These are phyloP conservation scores for Umbelopsis sp. DNA, from an alignment of 371 early-diverging fungal species.

Conservation along the genomic window DNA sequence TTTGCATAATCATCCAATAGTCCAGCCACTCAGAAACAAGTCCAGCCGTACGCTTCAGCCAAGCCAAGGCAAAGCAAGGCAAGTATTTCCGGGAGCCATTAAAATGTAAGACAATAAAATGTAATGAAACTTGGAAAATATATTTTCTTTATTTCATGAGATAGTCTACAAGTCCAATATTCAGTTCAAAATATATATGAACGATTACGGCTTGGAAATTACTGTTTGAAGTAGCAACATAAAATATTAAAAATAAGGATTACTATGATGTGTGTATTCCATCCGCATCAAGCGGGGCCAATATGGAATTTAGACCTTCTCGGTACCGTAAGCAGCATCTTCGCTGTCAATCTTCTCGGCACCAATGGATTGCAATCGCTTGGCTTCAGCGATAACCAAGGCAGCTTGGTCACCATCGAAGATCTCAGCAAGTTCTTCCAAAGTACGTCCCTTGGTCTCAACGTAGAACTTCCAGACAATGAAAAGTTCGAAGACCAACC, in stretches of 20 bases:
- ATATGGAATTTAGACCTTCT: constrained; percentile 17
- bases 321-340: not conserved
- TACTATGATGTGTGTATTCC: not conserved
- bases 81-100: too few relatives aligned
- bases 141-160: constrained; percentile 12
- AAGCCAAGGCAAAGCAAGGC: too few relatives aligned
- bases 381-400: constrained; percentile 18
- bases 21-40: too few relatives aligned
- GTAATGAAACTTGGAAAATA: not conserved
- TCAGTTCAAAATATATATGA: not conserved
- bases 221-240: constrained; percentile 1
- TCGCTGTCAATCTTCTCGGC: not conserved
- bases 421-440: constrained; percentile 44
- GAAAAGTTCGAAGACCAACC: constrained; percentile 26
- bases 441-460: constrained; percentile 44
- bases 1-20: too few relatives aligned
- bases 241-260: not conserved
- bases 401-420: constrained; percentile 27
- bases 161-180: constrained; percentile 15
- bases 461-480: constrained; percentile 29
- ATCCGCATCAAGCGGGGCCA: constrained; percentile 5
- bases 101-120: too few relatives aligned
- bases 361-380: constrained; percentile 4
- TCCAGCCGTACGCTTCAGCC: too few relatives aligned
- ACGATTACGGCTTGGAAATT: constrained; percentile 12